phyloP scores from a whole-genome alignment of 2,329 filamentous ascomycete species.

The Epichloe sylvatica region DNA sequence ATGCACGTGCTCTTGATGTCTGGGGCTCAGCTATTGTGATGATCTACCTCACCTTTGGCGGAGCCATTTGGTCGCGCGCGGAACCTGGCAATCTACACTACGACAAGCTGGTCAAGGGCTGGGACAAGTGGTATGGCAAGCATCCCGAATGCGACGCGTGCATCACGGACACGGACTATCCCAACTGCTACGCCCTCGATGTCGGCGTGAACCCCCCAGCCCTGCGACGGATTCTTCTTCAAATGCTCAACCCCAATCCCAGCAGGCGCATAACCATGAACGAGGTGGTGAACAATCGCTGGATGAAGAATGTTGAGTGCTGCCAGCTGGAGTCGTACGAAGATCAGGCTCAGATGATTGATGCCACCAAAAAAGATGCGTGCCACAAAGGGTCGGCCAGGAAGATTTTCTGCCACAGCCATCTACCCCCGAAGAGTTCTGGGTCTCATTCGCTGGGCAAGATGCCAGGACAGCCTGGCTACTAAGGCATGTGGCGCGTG shows the following conservation, averaged over 20 bases:
- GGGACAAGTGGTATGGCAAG: constrained; percentile 51
- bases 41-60: constrained; percentile 59
- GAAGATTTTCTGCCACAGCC: constrained; percentile 46
- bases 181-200: constrained; percentile 52
- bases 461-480: constrained; percentile 43
- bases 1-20: constrained; percentile 68
- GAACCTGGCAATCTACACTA: constrained; percentile 45
- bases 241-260: constrained; percentile 74
- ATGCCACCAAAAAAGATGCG: constrained; percentile 43
- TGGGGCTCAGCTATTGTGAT: constrained; percentile 80
- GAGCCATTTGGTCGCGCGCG: constrained; percentile 61
- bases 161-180: constrained; percentile 47
- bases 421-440: constrained; percentile 34
- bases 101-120: constrained; percentile 49
- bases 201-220: constrained; percentile 51
- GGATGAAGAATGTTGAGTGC: constrained; percentile 62
- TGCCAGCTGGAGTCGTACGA: constrained; percentile 61
- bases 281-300: constrained; percentile 56
- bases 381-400: constrained; percentile 27
- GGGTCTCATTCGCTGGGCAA: constrained; percentile 36
- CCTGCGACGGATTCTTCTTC: constrained; percentile 56
- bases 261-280: constrained; percentile 53
- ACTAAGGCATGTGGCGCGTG: constrained; percentile 19
- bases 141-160: constrained; percentile 27
- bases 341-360: constrained; percentile 46